Evolutionary conservation across 345 rosid genomes (phyloP).

Genomic region (Raphanus sativus): DNA sequence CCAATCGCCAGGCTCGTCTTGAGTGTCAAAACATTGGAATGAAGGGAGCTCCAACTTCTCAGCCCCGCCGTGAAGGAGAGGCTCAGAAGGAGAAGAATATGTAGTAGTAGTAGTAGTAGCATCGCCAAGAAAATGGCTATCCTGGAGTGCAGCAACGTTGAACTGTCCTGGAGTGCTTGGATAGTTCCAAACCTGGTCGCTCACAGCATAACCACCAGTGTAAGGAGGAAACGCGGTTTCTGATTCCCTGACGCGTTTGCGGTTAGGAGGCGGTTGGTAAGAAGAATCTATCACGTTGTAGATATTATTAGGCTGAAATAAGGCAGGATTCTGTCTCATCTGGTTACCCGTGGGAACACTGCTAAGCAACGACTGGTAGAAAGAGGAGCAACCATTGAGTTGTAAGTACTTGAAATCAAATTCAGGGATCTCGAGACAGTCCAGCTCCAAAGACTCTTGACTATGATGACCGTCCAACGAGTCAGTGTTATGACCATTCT

Average conservation of each 20-base stretch:
- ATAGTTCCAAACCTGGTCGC: slow-evolving; percentile 22
- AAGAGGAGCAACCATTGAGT: slow-evolving; percentile 3
- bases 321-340: neutral
- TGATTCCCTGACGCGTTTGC: slow-evolving; percentile 11
- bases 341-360: neutral
- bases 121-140: slow-evolving; percentile 48
- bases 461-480: slow-evolving; percentile 34
- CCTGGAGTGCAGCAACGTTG: slow-evolving; percentile 22
- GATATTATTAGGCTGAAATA: slow-evolving; percentile 17
- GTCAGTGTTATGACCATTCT: slow-evolving; percentile 31
- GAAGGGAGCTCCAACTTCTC: slow-evolving; percentile 74
- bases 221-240: neutral
- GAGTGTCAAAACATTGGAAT: slow-evolving; percentile 56
- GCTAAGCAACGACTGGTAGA: slow-evolving; percentile 9
- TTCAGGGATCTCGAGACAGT: slow-evolving; percentile 50
- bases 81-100: slow-evolving; percentile 51
- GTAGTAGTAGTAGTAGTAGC: neutral
- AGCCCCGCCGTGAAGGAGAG: slow-evolving; percentile 37
- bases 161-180: slow-evolving; percentile 34
- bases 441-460: slow-evolving; percentile 42
- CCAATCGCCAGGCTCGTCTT: slow-evolving; percentile 32
- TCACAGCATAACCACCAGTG: neutral
- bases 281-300: slow-evolving; percentile 12
- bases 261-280: slow-evolving; percentile 10
- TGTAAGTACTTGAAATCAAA: slow-evolving; percentile 47